Percentiles rank a stretch among this genome's conserved stretches.
Conservation (phyloP, 345 rosid genomes). For the Hirschfeldia incana region DNA sequence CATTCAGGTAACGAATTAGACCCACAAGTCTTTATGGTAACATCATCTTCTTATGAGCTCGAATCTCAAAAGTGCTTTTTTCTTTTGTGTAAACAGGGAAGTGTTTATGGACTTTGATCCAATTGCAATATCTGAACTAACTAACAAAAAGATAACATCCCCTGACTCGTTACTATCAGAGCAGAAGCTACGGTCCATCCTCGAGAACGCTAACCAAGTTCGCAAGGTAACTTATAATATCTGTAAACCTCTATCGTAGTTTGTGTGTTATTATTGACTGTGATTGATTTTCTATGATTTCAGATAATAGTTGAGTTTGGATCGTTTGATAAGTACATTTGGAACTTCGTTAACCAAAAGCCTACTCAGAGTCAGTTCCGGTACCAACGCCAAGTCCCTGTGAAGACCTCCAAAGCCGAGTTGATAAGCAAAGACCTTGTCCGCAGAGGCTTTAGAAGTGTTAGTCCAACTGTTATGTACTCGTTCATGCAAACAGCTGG, state of each 20-base stretch:
- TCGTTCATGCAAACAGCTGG: conserved; percentile 90
- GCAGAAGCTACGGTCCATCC: conserved; percentile 64
- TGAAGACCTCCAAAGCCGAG: conserved; percentile 77
- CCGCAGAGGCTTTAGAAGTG: conserved; percentile 74
- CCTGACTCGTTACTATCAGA: conserved; percentile 74
- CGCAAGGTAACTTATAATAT: conserved; percentile 51
- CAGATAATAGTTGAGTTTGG: conserved; percentile 73
- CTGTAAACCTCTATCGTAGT: background rate
- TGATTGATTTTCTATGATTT: background rate
- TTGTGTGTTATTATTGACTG: background rate
- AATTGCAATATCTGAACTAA: conserved; percentile 55
- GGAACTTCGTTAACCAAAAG: conserved; percentile 78
- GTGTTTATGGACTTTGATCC: conserved; percentile 82
- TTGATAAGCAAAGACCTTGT: conserved; percentile 80
- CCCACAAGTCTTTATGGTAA: conserved; percentile 1
- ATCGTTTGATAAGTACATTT: conserved; percentile 76
- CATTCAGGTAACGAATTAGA: conserved; percentile 52
- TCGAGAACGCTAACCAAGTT: conserved; percentile 77
- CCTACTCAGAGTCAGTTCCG: conserved; percentile 63
- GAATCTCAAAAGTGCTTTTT: background rate
- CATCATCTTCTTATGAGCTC: background rate
- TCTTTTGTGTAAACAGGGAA: conserved; percentile 50
- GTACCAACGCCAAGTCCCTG: conserved; percentile 79
- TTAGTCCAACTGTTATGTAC: conserved; percentile 79
- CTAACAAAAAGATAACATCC: conserved; percentile 54